phyloP scores from a whole-genome alignment of 495 filamentous ascomycete species.

The Neurospora sublineolata region DNA sequence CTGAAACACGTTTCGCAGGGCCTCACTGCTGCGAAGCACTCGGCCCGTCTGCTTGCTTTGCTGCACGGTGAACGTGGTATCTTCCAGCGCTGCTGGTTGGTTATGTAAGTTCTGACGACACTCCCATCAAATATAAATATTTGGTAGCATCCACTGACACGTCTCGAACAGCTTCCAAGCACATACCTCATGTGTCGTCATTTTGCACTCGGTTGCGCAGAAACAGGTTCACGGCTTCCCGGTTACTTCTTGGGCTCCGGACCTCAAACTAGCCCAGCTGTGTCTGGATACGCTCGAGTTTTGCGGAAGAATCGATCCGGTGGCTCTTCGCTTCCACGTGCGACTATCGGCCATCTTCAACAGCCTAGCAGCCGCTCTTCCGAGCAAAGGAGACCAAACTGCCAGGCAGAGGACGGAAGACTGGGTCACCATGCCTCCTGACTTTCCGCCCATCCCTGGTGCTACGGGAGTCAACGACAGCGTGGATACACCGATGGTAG shows the following conservation, averaged over 20 bases:
- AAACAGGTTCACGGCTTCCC: constrained; percentile 18
- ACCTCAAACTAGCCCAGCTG: constrained; percentile 13
- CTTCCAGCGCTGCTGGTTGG: constrained; percentile 23
- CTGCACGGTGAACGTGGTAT: constrained; percentile 16
- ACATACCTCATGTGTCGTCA: constrained; percentile 19
- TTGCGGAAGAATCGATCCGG: constrained; percentile 12
- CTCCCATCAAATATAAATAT: not conserved
- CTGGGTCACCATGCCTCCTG: constrained; percentile 12
- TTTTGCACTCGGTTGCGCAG: constrained; percentile 19
- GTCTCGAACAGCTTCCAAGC: constrained; percentile 15
- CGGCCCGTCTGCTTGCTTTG: constrained; percentile 15
- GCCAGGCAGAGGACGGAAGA: constrained; percentile 7
- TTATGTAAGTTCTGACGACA: constrained; percentile 14
- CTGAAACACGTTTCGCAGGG: constrained; percentile 8
- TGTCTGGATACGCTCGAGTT: constrained; percentile 18
- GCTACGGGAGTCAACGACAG: not conserved
- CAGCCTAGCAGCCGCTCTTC: not conserved
- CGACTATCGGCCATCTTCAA: constrained; percentile 13
- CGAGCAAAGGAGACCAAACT: not conserved
- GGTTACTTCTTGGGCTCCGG: constrained; percentile 8
- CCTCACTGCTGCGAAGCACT: constrained; percentile 15
- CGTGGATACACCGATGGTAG: not conserved
- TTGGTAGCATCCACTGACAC: not conserved
- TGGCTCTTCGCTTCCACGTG: constrained; percentile 14
- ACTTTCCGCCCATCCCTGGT: not conserved